phyloP scores from a whole-genome alignment of 306 rosid species.

The Geum urbanum region DNA sequence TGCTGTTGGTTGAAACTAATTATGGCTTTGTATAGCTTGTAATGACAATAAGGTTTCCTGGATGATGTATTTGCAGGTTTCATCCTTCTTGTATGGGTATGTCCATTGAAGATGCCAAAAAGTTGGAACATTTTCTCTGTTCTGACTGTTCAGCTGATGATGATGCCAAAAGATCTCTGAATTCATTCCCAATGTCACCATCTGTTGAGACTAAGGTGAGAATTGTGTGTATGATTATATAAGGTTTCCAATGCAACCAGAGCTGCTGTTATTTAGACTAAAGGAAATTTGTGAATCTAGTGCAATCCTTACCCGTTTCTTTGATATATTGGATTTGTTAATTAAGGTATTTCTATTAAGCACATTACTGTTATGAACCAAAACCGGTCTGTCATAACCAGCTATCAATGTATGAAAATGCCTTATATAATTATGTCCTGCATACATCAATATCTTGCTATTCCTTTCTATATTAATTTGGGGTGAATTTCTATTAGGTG shows the following conservation, averaged over 20 bases:
- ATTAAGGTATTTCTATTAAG: background rate
- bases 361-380: background rate
- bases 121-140: constrained; percentile 54
- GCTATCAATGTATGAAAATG: too few species aligned
- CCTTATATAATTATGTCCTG: background rate
- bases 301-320: background rate
- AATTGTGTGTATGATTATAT: background rate
- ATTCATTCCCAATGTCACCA: constrained; percentile 48
- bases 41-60: constrained; percentile 10
- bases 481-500: constrained; percentile 29
- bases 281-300: background rate
- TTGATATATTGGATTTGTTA: background rate
- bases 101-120: constrained; percentile 62
- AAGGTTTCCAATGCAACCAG: constrained; percentile 3
- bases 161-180: constrained; percentile 50
- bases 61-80: constrained; percentile 42
- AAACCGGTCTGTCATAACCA: too few species aligned
- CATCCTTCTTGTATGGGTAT: constrained; percentile 69
- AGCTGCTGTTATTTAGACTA: background rate
- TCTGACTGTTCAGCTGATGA: constrained; percentile 56
- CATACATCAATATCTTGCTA: background rate
- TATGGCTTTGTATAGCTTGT: background rate
- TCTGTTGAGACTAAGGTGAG: constrained; percentile 48
- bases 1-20: constrained; percentile 5
- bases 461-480: constrained; percentile 4